phyloP scores from a whole-genome alignment of 345 rosid species.

The Populus euphratica region DNA sequence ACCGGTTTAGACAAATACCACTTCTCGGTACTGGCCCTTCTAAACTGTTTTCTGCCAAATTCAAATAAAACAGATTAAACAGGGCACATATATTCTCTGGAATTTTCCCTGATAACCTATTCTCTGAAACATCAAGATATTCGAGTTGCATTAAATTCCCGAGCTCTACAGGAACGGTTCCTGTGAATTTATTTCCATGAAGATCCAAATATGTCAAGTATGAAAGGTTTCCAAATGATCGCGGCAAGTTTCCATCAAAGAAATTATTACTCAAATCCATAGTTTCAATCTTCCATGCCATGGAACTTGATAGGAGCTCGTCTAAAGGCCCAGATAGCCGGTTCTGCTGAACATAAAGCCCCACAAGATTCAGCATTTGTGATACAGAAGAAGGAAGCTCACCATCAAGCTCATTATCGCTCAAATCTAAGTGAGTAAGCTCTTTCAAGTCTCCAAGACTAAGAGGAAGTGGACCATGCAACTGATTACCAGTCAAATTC shows the following conservation, averaged over 20 bases:
- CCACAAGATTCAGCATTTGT: slow-evolving; percentile 60
- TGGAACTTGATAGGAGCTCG: slow-evolving; percentile 39
- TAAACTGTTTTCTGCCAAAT: slow-evolving; percentile 50
- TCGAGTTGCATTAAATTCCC: slow-evolving; percentile 64
- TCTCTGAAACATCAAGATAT: slow-evolving; percentile 57
- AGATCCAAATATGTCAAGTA: slow-evolving; percentile 64
- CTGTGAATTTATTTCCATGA: slow-evolving; percentile 52
- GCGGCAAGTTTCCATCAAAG: slow-evolving; percentile 54
- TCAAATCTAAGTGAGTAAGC: slow-evolving; percentile 76
- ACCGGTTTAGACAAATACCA: slow-evolving; percentile 58
- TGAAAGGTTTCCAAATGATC: slow-evolving; percentile 58
- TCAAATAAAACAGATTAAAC: slow-evolving; percentile 41
- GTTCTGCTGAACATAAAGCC: slow-evolving; percentile 68
- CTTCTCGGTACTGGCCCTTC: slow-evolving; percentile 57
- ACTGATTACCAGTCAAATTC: slow-evolving; percentile 60
- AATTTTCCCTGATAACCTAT: slow-evolving; percentile 58
- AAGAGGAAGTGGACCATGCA: slow-evolving; percentile 54
- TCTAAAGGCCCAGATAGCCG: slow-evolving; percentile 48
- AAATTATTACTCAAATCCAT: slow-evolving; percentile 61
- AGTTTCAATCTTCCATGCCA: slow-evolving; percentile 61
- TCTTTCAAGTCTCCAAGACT: slow-evolving; percentile 67
- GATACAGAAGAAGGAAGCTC: slow-evolving; percentile 66
- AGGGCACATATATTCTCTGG: slow-evolving; percentile 55
- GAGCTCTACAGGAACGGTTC: slow-evolving; percentile 56
- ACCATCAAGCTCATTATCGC: slow-evolving; percentile 58